Conservation (phyloP, 495 filamentous ascomycete species). For the Lichenothelia convexa region DNA sequence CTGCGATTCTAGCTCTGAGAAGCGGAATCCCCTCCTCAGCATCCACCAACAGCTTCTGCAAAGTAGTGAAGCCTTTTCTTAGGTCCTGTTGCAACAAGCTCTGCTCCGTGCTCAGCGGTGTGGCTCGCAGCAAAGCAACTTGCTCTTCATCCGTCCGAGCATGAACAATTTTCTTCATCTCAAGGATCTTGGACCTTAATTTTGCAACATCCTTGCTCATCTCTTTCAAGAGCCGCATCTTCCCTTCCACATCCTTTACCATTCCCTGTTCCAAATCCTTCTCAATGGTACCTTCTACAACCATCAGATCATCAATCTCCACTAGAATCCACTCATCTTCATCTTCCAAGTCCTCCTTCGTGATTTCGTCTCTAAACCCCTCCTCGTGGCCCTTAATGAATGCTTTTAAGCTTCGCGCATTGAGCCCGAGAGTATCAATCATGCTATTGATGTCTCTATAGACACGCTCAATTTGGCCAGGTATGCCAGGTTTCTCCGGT, state of each 20-base stretch:
- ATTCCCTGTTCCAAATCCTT: conserved; percentile 43
- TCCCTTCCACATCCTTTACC: conserved; percentile 42
- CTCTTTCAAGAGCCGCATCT: conserved; percentile 39
- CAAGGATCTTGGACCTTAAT: conserved; percentile 49
- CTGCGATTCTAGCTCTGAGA: conserved; percentile 61
- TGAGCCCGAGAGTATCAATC: conserved; percentile 82
- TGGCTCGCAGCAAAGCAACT: conserved; percentile 35
- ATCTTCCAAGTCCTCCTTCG: conserved; percentile 36
- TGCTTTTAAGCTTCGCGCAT: conserved; percentile 52
- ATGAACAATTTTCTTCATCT: conserved; percentile 51
- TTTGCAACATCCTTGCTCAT: conserved; percentile 46
- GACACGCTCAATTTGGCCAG: conserved; percentile 64
- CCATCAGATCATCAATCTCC: conserved; percentile 46
- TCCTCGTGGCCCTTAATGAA: conserved; percentile 49
- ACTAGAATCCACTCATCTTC: conserved; percentile 40
- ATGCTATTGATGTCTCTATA: conserved; percentile 93
- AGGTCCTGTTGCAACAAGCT: conserved; percentile 65
- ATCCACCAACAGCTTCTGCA: conserved; percentile 56
- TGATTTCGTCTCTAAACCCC: conserved; percentile 27
- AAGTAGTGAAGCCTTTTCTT: conserved; percentile 43
- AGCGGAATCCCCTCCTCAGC: conserved; percentile 66
- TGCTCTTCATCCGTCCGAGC: conserved; percentile 43
- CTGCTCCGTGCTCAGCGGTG: conserved; percentile 70
- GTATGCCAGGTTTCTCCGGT: conserved; percentile 41
- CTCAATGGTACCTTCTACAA: conserved; percentile 34